Base-by-base conservation (phyloP, 371 early-diverging fungal species). In the Mortierella sp. region DNA sequence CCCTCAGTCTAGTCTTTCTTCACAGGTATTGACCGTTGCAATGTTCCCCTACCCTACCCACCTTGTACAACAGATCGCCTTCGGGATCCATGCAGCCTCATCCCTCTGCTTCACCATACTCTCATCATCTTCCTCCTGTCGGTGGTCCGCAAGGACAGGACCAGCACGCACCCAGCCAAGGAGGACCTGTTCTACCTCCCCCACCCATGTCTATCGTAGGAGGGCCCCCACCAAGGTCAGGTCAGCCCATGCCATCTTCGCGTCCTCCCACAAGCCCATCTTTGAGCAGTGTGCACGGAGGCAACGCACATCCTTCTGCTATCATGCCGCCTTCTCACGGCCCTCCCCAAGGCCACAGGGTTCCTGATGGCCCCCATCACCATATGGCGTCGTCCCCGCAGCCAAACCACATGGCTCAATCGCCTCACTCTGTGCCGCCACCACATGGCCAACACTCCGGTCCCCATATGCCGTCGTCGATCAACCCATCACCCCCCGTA, bases 251-350 rank as follows among this genome's bases (percentile, higher is more conserved):
- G 86, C 82, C 82, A 5, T 79, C 86, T 18, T 86, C 86, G 44
- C 86, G 86, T 27, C 82, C 86, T 48, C 86, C 86, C 21, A 75
- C 79, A 4, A 86, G 86, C 51, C 86, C 86, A 35, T 86, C 86
- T 0, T 68, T 86, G 63, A 79, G 82, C 46, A 86, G 71, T 44
- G 84, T 80, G 7, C 84, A 80, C 29, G 77, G 77, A 7, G 54
- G 73, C 51, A 75, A 68, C 43, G 70, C 82, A 21, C 86, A 86
- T 54, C 75, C 82, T 21, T 86, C 86, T 46, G 80, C 86, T 29
- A 86, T 86, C 72, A 86, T 86, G 86, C 79, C 86, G 3, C 86
- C 82, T 18, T 79, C 85, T 56, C 85, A 84, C 74, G 85, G 85
- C 29, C 85, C 78, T 24, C 84, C 84, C 14, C 76, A 81, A 70